Base-by-base conservation (phyloP, 2,329 filamentous ascomycete species). In the Xylaria sp. region DNA sequence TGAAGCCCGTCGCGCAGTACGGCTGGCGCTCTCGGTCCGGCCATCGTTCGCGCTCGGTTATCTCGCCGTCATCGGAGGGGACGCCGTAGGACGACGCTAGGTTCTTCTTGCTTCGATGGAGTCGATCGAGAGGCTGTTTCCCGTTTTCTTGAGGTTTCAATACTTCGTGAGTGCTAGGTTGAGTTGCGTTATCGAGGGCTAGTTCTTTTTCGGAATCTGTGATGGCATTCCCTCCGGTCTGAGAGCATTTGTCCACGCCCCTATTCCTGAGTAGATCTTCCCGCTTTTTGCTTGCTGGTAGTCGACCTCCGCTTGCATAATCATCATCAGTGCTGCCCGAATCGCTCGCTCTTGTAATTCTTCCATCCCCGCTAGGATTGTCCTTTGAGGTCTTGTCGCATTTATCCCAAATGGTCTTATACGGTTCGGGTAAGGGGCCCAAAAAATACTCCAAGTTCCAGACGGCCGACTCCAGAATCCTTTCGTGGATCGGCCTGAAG, bases 351-450 rank as follows among this genome's bases (percentile, higher is more conserved):
- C 24, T 26, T 26, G 6, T 26, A 26, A 26, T 5, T 26, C 6
- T 9, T 26, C 24, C 24, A 26, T 26, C 24, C 24, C 9, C 24
- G 6, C 5, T 5, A 5, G 5, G 24, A 9, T 9, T 26, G 24
- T 26, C 9, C 24, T 26, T 26, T 26, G 9, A 26, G 24, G 24
- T 9, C 5, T 26, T 26, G 9, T 26, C 24, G 9, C 40, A 42
- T 21, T 18, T 42, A 3, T 5, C 40, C 40, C 40, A 42, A 13
- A 6, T 13, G 6, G 40, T 42, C 40, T 26, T 26, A 26, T 48
- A 48, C 19, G 45, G 20, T n/a, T 41, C 37, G 4, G 45, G 45
- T 20, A 48, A 20, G 6, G 45, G 45, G 2, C 45, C 45, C 17
- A 48, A 37, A 29, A 37, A 48, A 18, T 19, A 19, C 4, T 26